phyloP scores from a whole-genome alignment of 2,329 filamentous ascomycete species.

The Calonectria hongkongensis region DNA sequence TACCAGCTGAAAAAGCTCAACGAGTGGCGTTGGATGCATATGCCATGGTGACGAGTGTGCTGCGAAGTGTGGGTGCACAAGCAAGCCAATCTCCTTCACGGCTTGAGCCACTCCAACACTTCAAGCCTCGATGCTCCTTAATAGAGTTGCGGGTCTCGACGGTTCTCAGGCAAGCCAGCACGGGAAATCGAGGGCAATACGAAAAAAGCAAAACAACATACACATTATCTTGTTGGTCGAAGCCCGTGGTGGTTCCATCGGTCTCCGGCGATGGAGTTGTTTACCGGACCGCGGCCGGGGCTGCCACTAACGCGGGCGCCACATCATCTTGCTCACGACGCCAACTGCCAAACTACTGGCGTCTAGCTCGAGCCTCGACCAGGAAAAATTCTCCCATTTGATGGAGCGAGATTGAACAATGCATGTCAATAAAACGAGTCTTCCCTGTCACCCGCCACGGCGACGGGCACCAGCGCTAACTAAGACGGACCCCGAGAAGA shows the following conservation, averaged over 20 bases:
- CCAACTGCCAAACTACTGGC: slow-evolving; percentile 37
- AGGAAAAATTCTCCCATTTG: slow-evolving; percentile 27
- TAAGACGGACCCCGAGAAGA: slow-evolving; percentile 19
- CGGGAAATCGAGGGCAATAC: not conserved
- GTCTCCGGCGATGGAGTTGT: slow-evolving; percentile 26
- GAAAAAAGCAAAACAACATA: slow-evolving; percentile 22
- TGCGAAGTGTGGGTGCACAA: slow-evolving; percentile 20
- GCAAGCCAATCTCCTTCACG: not conserved
- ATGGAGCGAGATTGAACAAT: slow-evolving; percentile 32
- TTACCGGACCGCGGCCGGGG: slow-evolving; percentile 35
- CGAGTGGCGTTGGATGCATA: slow-evolving; percentile 24
- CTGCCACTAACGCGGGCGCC: slow-evolving; percentile 39
- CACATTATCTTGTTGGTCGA: not conserved
- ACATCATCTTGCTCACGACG: slow-evolving; percentile 35
- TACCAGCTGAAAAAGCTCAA: slow-evolving; percentile 33
- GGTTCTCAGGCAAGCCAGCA: slow-evolving; percentile 2
- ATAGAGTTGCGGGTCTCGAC: slow-evolving; percentile 1
- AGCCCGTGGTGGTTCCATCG: not conserved
- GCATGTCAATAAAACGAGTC: slow-evolving; percentile 23
- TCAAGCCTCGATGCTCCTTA: slow-evolving; percentile 15
- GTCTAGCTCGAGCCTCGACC: slow-evolving; percentile 28
- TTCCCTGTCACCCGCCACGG: slow-evolving; percentile 19
- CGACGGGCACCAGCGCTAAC: slow-evolving; percentile 27
- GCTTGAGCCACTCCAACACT: not conserved
- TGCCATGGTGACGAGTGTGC: not conserved